A percentile compares a stretch with the other conserved stretches of the same genome.
Conservation (phyloP, 2,329 filamentous ascomycete genomes). For the Colletotrichum aenigma region DNA sequence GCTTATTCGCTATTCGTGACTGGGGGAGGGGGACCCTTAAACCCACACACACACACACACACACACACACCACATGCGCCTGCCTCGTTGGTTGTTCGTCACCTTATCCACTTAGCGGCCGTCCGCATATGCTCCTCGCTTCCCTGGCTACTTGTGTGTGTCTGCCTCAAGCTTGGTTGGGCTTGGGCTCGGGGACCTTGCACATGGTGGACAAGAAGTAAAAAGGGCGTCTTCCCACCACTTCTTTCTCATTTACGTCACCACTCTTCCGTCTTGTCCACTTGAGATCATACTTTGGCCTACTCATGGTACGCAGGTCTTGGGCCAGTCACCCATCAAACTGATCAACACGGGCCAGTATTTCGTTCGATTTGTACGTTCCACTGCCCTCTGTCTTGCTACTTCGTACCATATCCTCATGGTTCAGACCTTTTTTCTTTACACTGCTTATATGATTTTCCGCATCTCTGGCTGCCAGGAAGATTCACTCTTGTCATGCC, state of each 20-base stretch:
- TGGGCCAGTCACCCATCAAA: not conserved
- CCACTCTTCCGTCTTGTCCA: not conserved
- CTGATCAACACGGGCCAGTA: not conserved
- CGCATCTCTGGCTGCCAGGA: not conserved
- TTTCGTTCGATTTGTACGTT: not conserved
- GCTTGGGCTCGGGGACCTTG: not conserved
- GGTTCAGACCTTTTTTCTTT: not conserved
- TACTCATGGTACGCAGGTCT: not conserved
- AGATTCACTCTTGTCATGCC: conserved; percentile 1
- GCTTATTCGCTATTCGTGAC: not conserved
- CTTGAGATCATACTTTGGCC: not conserved
- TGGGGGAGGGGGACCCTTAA: not conserved
- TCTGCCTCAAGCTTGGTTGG: not conserved
- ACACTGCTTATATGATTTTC: not conserved
- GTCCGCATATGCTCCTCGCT: not conserved
- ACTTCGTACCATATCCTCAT: not conserved
- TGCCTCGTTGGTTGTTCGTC: not conserved
- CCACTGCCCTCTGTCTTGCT: not conserved
- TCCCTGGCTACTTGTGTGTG: not conserved
- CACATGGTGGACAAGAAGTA: not conserved
- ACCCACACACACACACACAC: not conserved
- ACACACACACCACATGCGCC: not conserved
- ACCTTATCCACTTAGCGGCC: not conserved
- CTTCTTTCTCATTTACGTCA: not conserved
- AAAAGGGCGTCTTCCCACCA: not conserved